Evolutionary conservation across 192 early-diverging fungal species (phyloP).

Genomic region (Coemansia sp.): DNA sequence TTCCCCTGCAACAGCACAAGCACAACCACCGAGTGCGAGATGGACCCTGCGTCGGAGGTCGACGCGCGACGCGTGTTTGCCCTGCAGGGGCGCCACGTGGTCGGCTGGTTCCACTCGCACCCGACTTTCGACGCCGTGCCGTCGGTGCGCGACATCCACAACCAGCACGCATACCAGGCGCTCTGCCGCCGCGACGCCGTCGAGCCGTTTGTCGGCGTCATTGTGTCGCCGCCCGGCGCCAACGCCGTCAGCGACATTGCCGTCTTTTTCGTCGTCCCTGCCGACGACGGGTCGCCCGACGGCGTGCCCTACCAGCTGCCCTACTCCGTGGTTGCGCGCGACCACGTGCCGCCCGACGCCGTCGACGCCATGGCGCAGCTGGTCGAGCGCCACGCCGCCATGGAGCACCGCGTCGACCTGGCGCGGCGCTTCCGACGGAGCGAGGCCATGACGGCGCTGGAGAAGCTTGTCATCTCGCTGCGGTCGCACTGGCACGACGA

Average conservation of each 20-base stretch:
- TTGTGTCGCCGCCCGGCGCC: conserved; percentile 74
- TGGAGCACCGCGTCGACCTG: conserved; percentile 60
- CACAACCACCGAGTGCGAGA: conserved; percentile 89
- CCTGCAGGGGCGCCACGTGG: conserved; percentile 60
- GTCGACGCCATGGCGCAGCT: conserved; percentile 58
- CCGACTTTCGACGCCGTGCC: conserved; percentile 90
- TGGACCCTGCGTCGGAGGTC: conserved; percentile 88
- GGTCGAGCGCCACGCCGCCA: conserved; percentile 60
- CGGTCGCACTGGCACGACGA: conserved; percentile 47
- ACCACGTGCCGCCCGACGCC: conserved; percentile 52
- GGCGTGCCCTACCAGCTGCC: conserved; percentile 19
- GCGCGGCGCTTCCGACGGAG: conserved; percentile 50
- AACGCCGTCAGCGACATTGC: conserved; percentile 41
- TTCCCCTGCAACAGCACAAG: conserved; percentile 83
- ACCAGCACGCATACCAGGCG: conserved; percentile 83
- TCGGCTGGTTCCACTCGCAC: conserved; percentile 98
- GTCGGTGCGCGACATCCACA: conserved; percentile 87
- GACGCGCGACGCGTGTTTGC: conserved; percentile 76
- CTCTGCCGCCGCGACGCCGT: conserved; percentile 67
- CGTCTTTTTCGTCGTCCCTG: conserved; percentile 14
- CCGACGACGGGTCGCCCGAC: neutral
- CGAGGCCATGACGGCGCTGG: conserved; percentile 59
- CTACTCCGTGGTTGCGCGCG: conserved; percentile 49
- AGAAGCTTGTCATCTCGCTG: conserved; percentile 64
- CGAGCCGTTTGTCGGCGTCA: conserved; percentile 90